Evolutionary conservation across 2,329 filamentous ascomycete species (phyloP).

Genomic region (Cadophora sp.): DNA sequence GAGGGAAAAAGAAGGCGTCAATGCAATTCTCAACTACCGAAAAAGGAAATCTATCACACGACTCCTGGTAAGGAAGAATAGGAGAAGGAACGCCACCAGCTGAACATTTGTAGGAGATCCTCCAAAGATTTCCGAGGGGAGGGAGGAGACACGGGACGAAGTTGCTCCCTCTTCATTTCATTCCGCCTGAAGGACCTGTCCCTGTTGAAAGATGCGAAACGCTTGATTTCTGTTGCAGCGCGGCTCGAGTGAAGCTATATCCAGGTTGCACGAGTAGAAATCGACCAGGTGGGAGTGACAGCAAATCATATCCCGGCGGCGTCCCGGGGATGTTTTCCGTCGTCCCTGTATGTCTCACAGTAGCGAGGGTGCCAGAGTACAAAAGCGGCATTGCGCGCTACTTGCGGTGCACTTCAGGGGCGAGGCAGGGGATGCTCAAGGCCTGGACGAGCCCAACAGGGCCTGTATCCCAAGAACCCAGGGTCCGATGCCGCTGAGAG

Average conservation of each 20-base stretch:
- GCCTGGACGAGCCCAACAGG: not conserved
- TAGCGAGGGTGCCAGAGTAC: not conserved
- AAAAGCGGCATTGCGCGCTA: not conserved
- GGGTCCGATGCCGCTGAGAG: not conserved
- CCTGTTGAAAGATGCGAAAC: not conserved
- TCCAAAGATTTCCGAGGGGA: not conserved
- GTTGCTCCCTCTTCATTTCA: not conserved
- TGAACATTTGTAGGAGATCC: not conserved
- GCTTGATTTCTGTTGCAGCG: not conserved
- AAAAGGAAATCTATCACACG: conserved; percentile 15
- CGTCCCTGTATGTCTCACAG: not conserved
- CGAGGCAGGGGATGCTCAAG: not conserved
- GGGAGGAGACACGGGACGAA: not conserved
- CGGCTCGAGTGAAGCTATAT: not conserved
- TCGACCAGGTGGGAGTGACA: not conserved
- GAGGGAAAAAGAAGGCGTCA: not conserved
- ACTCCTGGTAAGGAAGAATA: not conserved
- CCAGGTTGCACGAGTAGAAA: too few relatives aligned
- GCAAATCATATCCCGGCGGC: too few relatives aligned
- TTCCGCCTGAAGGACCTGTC: not conserved
- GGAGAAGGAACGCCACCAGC: not conserved
- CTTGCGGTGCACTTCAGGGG: not conserved
- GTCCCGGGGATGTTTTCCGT: not conserved
- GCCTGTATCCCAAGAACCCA: not conserved
- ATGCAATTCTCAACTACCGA: not conserved